Evolutionary conservation across 1,284 basidiomycete species (phyloP).

Genomic region (Fistulinella staudtii): DNA sequence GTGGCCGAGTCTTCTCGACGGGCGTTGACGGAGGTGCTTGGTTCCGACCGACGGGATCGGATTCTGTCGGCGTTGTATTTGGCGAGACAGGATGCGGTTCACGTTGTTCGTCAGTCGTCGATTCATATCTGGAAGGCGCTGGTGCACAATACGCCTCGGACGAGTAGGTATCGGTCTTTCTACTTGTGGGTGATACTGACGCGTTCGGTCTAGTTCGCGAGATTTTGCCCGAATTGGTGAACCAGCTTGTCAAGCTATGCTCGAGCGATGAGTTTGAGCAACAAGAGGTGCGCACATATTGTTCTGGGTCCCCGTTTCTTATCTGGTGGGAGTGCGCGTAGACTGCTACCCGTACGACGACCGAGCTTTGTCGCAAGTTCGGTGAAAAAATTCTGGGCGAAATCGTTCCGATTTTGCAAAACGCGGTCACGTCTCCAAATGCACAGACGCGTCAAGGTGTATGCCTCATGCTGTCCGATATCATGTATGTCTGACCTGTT

Average conservation of each 20-base stretch:
- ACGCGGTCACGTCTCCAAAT: slow-evolving; percentile 68
- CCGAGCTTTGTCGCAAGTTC: slow-evolving; percentile 93
- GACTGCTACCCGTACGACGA: slow-evolving; percentile 84
- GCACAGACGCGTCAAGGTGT: slow-evolving; percentile 82
- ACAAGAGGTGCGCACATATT: slow-evolving; percentile 74
- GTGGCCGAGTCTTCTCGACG: slow-evolving; percentile 77
- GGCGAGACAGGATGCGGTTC: slow-evolving; percentile 91
- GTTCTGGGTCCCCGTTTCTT: neutral
- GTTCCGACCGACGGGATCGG: slow-evolving; percentile 84
- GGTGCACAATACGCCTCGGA: slow-evolving; percentile 86
- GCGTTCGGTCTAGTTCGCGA: slow-evolving; percentile 67
- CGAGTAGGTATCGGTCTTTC: slow-evolving; percentile 44
- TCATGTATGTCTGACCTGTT: slow-evolving; percentile 62
- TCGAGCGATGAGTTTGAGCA: slow-evolving; percentile 82
- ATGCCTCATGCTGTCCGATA: slow-evolving; percentile 83
- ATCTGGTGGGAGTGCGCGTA: slow-evolving; percentile 28
- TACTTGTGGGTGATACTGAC: neutral
- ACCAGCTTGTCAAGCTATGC: slow-evolving; percentile 71
- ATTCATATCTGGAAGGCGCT: slow-evolving; percentile 99
- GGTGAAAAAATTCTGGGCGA: slow-evolving; percentile 91
- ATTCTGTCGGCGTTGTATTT: slow-evolving; percentile 91
- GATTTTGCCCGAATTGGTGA: slow-evolving; percentile 84
- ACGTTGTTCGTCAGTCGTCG: slow-evolving; percentile 86
- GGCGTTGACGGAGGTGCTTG: slow-evolving; percentile 86
- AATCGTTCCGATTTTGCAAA: slow-evolving; percentile 74